Evolutionary conservation across 2,329 filamentous ascomycete genomes (phyloP).

Genomic region (Lomentospora prolificans): DNA sequence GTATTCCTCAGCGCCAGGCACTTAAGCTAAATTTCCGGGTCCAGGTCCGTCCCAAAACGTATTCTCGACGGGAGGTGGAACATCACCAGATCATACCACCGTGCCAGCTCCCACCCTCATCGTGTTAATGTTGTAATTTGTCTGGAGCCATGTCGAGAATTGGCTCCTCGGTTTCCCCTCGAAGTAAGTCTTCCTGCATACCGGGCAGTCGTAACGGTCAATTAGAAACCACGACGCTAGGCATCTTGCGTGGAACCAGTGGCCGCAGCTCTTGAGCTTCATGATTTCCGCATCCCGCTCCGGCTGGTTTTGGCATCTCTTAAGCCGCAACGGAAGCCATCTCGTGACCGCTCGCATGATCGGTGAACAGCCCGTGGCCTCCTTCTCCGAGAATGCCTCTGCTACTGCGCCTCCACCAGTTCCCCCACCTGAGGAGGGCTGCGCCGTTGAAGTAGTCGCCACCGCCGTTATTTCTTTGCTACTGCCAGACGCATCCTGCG

Average conservation of each 20-base stretch:
- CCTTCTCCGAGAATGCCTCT: not conserved
- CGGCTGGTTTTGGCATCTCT: not conserved
- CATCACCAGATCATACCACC: not conserved
- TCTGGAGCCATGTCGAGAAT: not conserved
- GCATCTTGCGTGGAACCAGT: constrained; percentile 29
- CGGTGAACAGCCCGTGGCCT: not conserved
- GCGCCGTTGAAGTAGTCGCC: not conserved
- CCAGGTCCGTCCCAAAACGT: not conserved
- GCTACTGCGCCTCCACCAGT: not conserved
- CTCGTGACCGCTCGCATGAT: not conserved
- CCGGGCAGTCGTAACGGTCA: constrained; percentile 25
- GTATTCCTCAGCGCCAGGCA: no score
- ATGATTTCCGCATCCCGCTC: constrained; percentile 22
- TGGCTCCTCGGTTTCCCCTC: constrained; percentile 6
- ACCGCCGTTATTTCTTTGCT: not conserved
- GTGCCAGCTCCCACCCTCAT: not conserved
- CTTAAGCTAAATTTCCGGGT: no score
- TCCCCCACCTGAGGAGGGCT: not conserved
- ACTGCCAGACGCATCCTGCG: constrained; percentile 3
- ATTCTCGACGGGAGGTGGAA: not conserved
- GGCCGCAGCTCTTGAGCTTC: constrained; percentile 25
- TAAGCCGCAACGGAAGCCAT: not conserved
- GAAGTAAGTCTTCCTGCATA: constrained; percentile 27
- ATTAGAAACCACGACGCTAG: constrained; percentile 29
- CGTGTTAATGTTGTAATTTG: not conserved